phyloP scores from a whole-genome alignment of 495 filamentous ascomycete species.

The Eremomyces bilateralis region DNA sequence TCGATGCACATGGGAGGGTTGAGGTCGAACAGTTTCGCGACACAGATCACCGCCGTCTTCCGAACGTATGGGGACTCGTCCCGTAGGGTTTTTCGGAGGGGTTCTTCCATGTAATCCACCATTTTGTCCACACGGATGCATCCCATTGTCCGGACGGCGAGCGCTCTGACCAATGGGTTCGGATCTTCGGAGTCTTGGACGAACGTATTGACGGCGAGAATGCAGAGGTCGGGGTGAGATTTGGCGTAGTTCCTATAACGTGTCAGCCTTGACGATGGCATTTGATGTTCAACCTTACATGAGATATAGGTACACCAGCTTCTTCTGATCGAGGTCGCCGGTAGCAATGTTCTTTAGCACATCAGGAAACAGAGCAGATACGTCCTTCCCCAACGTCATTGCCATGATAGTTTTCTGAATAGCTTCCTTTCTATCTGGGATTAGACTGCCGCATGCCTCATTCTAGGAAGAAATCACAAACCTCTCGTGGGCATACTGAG shows the following conservation, averaged over 20 bases:
- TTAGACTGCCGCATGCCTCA: constrained; percentile 13
- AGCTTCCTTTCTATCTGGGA: constrained; percentile 55
- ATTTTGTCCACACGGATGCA: constrained; percentile 98
- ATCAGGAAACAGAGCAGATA: constrained; percentile 91
- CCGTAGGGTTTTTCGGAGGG: constrained; percentile 81
- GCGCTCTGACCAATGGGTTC: constrained; percentile 81
- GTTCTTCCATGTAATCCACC: constrained; percentile 99
- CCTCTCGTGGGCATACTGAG: constrained; percentile 96
- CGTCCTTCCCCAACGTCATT: constrained; percentile 98
- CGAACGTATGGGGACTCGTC: constrained; percentile 97
- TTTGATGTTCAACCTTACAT: constrained; percentile 38
- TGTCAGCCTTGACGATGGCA: neutral
- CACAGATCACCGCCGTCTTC: constrained; percentile 94
- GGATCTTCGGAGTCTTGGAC: constrained; percentile 98
- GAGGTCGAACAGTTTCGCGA: constrained; percentile 92
- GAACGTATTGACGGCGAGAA: constrained; percentile 97
- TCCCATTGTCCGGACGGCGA: constrained; percentile 98
- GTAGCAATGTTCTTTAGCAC: constrained; percentile 99
- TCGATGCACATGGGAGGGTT: constrained; percentile 83
- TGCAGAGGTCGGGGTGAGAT: constrained; percentile 96
- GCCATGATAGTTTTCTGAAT: constrained; percentile 99
- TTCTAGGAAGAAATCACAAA: constrained; percentile 16
- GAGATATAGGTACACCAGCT: constrained; percentile 94
- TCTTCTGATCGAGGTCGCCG: constrained; percentile 90
- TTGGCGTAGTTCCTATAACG: constrained; percentile 87